Percentiles rank a stretch among this genome's conserved stretches.
phyloP scores from a whole-genome alignment of 2,329 filamentous ascomycete genomes.

The Paraphoma chrysanthemicola region DNA sequence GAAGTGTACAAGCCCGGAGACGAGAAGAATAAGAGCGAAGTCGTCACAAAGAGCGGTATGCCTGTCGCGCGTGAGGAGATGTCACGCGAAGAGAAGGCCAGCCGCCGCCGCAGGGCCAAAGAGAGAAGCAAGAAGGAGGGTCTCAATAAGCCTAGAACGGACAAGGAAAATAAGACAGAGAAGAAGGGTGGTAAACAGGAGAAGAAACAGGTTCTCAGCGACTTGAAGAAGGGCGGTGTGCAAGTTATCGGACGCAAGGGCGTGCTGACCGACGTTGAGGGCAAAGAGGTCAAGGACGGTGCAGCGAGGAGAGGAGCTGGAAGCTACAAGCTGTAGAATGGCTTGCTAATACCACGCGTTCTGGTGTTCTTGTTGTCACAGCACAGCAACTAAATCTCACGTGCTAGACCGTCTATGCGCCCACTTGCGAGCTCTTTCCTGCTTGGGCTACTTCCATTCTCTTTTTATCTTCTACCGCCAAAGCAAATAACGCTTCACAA shows the following conservation, averaged over 20 bases:
- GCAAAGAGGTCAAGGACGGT: slow-evolving; percentile 68
- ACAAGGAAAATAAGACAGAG: slow-evolving; percentile 45
- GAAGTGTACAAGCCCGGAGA: slow-evolving; percentile 88
- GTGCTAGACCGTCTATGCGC: too few relatives aligned
- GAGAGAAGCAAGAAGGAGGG: slow-evolving; percentile 79
- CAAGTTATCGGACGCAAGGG: slow-evolving; percentile 72
- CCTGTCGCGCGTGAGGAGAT: slow-evolving; percentile 85
- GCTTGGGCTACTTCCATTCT: too few relatives aligned
- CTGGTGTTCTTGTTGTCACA: too few relatives aligned
- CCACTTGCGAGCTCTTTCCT: too few relatives aligned
- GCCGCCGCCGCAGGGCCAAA: slow-evolving; percentile 80
- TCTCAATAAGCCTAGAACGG: slow-evolving; percentile 53
- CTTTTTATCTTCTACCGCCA: too few relatives aligned
- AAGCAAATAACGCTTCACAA: too few relatives aligned
- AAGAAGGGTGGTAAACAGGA: slow-evolving; percentile 57
- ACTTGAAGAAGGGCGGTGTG: slow-evolving; percentile 69
- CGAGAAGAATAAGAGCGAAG: slow-evolving; percentile 71
- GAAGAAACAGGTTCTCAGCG: slow-evolving; percentile 62
- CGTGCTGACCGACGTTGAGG: slow-evolving; percentile 81
- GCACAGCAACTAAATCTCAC: too few relatives aligned
- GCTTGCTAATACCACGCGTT: too few relatives aligned
- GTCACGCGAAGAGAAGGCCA: slow-evolving; percentile 82
- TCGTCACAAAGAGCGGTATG: slow-evolving; percentile 78
- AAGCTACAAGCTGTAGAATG: slow-evolving; percentile 37
- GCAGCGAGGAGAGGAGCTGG: slow-evolving; percentile 34